These are phyloP conservation scores for Trichoderma cornu-damae DNA, from an alignment of 2,329 filamentous ascomycete species.

Conservation along the genomic window DNA sequence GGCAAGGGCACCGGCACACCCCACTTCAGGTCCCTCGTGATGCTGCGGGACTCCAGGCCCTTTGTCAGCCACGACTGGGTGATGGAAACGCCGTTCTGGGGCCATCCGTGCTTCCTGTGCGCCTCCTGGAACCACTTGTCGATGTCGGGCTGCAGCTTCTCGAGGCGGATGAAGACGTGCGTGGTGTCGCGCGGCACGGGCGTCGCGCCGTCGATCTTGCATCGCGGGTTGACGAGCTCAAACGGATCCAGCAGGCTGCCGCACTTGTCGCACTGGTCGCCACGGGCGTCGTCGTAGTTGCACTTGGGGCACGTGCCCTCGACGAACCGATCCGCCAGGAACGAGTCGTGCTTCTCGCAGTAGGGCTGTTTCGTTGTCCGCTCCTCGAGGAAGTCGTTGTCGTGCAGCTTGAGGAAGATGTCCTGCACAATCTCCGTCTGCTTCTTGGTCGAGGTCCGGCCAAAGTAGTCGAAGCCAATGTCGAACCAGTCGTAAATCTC, in stretches of 20 bases:
- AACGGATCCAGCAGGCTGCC: conserved; percentile 67
- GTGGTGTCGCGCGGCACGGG: conserved; percentile 79
- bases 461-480: conserved; percentile 92
- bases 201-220: conserved; percentile 82
- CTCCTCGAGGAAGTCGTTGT: conserved; percentile 86
- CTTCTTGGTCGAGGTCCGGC: conserved; percentile 79
- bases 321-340: conserved; percentile 81
- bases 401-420: conserved; percentile 80
- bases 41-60: conserved; percentile 79
- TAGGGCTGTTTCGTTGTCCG: conserved; percentile 83
- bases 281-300: conserved; percentile 63
- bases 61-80: conserved; percentile 77
- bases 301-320: conserved; percentile 75
- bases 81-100: conserved; percentile 67
- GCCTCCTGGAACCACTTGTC: conserved; percentile 71
- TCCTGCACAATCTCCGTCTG: conserved; percentile 92
- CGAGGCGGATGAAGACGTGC: conserved; percentile 83
- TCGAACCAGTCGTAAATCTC: conserved; percentile 96
- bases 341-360: conserved; percentile 71
- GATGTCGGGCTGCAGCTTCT: conserved; percentile 73
- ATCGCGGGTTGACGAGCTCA: conserved; percentile 76
- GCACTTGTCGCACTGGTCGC: conserved; percentile 72
- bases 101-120: conserved; percentile 71
- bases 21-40: conserved; percentile 91
- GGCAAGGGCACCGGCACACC: conserved; percentile 55